Base-by-base conservation (phyloP, 2,329 filamentous ascomycete genomes). In the Penicillium sp. region DNA sequence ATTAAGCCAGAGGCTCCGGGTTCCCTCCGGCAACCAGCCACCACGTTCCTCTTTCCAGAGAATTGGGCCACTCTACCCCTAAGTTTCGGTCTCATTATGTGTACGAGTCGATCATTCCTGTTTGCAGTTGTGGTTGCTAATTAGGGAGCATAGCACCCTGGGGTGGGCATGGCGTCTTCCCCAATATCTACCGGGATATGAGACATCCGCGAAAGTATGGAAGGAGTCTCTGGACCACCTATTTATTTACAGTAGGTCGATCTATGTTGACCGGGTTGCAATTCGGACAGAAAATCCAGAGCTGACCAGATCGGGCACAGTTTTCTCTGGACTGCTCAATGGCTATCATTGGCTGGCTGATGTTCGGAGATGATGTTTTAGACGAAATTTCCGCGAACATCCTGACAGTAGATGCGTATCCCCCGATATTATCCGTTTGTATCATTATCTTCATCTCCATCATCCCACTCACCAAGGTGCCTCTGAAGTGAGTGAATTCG, bases 381-480 rank as follows among this genome's bases (percentile, higher is more conserved):
- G 90, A 95, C 49, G 88, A 94, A 64, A 83, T 97, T 61, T 96
- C 93, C 0, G 84, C 85, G 57, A 97, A 95, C 67, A 84, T 98
- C 45, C 79, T 97, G 50, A 73, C 77, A 36, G 84, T 81, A 1
- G 67, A 76, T 4, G 84, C 83, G 38, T 96, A 94, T 60, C 87
- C 91, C 1, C 70, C 78, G 9, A 75, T 72, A 1, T 67, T 94
- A 27, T 87, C 82, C n/a, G 69, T 91, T 32, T 73, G 91, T 51
- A 85, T 96, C 64, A 88, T 88, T 50, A 73, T 87, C 47, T 91
- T 90, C 64, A 86, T 97, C 53, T 85, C 85, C 58, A 89, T 96
- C 60, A 95, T 97, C 49, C 93, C 91, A 1, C 72, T 98, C 36
- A 96, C 91, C 23, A 98, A 98, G 68, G 82, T 96, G n/a, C 89